These are phyloP conservation scores for Mercurialis annua DNA, from an alignment of 345 rosid genomes.

Conservation along the genomic window DNA sequence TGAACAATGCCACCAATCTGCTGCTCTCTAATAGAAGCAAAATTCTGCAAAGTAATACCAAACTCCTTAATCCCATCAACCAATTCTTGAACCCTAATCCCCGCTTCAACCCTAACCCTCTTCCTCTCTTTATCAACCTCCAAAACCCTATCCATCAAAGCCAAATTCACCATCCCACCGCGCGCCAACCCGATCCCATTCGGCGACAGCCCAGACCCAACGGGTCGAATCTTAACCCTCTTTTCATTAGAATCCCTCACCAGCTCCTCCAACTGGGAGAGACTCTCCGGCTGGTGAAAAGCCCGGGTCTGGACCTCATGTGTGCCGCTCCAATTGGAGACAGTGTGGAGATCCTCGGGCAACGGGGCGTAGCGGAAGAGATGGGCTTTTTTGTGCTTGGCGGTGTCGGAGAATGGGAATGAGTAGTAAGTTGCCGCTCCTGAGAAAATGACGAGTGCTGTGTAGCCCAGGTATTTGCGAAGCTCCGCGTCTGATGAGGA, in stretches of 20 bases:
- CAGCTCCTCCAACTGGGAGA: constrained; percentile 59
- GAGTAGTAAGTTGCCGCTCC: constrained; percentile 90
- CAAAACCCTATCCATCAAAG: constrained; percentile 75
- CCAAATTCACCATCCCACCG: constrained; percentile 86
- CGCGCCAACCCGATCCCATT: constrained; percentile 90
- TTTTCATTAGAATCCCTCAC: constrained; percentile 61
- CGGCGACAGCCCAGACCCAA: constrained; percentile 89
- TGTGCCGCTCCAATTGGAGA: constrained; percentile 97
- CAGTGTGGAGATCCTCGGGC: constrained; percentile 90
- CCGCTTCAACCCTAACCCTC: constrained; percentile 79
- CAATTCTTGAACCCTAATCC: constrained; percentile 82
- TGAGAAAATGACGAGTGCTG: constrained; percentile 70
- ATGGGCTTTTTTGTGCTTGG: constrained; percentile 89
- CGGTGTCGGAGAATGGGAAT: constrained; percentile 70
- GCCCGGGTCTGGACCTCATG: constrained; percentile 94
- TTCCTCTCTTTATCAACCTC: constrained; percentile 82
- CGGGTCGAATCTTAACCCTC: constrained; percentile 66
- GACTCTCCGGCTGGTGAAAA: constrained; percentile 79
- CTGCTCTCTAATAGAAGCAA: constrained; percentile 94
- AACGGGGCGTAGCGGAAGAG: constrained; percentile 87
- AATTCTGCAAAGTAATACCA: constrained; percentile 87
- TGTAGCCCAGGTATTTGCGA: constrained; percentile 77
- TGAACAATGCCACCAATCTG: constrained; percentile 98
- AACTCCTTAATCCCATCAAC: constrained; percentile 78
- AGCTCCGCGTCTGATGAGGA: constrained; percentile 60